Percentiles rank a stretch among this genome's conserved stretches.
Evolutionary conservation across 139 green algal genomes (phyloP).

Genomic region (Astrephomene gubernaculifera): DNA sequence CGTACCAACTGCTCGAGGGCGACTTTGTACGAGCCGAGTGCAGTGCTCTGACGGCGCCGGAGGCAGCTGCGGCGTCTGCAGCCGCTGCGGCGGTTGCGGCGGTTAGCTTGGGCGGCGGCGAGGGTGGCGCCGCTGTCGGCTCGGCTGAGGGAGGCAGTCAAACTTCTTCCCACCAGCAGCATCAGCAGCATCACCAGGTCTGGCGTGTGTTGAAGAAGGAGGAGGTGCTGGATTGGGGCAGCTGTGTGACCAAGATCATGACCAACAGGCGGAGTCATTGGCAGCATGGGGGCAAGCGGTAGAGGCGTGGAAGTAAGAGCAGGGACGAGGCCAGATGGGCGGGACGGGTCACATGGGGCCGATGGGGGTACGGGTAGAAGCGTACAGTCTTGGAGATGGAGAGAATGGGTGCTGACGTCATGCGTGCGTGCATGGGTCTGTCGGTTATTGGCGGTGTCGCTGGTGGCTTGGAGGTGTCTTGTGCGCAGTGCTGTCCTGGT

Average conservation of each 20-base stretch:
- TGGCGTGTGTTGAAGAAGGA: slow-evolving; percentile 59
- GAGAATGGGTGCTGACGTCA: no score
- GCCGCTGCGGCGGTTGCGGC: not conserved
- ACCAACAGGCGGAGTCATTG: slow-evolving; percentile 54
- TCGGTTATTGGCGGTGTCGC: no score
- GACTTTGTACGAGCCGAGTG: slow-evolving; percentile 69
- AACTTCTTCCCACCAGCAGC: not conserved
- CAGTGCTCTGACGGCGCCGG: slow-evolving; percentile 36
- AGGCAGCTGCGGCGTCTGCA: slow-evolving; percentile 12
- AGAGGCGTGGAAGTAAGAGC: no score
- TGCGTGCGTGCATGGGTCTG: no score
- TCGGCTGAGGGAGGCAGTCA: not conserved
- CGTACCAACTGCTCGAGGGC: slow-evolving; percentile 60
- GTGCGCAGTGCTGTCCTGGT: no score
- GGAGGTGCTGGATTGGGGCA: slow-evolving; percentile 49
- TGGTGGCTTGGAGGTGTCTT: no score
- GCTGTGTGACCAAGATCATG: slow-evolving; percentile 61
- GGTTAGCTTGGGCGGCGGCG: not conserved
- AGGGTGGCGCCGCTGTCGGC: not conserved
- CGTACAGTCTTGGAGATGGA: no score
- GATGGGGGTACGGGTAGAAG: no score
- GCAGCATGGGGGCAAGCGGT: slow-evolving; percentile 46
- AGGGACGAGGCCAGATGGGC: no score
- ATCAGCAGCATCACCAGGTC: not conserved
- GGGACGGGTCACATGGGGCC: no score